A percentile compares a stretch with the other conserved stretches of the same genome.
Conservation (phyloP, 2,329 filamentous ascomycete species). For the Colletotrichum echinochloae region DNA sequence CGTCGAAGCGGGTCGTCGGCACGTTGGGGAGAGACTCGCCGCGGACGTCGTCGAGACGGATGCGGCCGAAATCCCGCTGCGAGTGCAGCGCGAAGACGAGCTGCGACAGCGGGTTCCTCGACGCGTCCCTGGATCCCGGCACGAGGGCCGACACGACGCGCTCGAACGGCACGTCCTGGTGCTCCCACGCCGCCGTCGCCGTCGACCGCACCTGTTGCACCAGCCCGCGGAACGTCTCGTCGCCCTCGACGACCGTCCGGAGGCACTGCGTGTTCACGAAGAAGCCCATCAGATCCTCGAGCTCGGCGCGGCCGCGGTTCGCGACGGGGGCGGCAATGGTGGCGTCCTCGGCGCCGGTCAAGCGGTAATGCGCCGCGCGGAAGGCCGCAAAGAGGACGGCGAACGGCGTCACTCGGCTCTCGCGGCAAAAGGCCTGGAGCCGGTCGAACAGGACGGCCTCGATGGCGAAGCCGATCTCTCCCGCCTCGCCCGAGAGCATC, state of each 20-base stretch:
- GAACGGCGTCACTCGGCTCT: conserved; percentile 8
- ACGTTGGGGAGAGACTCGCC: background rate
- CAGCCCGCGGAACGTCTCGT: background rate
- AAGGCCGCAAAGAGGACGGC: conserved; percentile 9
- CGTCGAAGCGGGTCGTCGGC: background rate
- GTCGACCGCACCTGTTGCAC: background rate
- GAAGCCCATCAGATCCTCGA: conserved; percentile 8
- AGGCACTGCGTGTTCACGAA: conserved; percentile 17
- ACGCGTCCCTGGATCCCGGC: background rate
- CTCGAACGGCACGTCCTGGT: conserved; percentile 16
- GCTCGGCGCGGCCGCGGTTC: background rate
- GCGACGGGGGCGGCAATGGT: background rate
- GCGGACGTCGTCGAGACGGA: background rate
- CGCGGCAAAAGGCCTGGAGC: conserved; percentile 2
- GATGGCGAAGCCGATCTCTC: background rate
- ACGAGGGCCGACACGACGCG: conserved; percentile 5
- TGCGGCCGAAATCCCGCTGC: conserved; percentile 5
- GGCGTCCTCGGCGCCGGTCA: conserved; percentile 6
- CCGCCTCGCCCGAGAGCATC: conserved; percentile 5
- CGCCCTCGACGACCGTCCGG: background rate
- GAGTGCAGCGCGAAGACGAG: conserved; percentile 11
- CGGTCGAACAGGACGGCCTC: background rate
- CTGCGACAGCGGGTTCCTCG: conserved; percentile 6
- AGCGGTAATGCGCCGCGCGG: conserved; percentile 4
- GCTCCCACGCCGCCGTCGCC: conserved; percentile 3